phyloP scores from a whole-genome alignment of 2,329 filamentous ascomycete genomes.

The Botrytis hyacinthi region DNA sequence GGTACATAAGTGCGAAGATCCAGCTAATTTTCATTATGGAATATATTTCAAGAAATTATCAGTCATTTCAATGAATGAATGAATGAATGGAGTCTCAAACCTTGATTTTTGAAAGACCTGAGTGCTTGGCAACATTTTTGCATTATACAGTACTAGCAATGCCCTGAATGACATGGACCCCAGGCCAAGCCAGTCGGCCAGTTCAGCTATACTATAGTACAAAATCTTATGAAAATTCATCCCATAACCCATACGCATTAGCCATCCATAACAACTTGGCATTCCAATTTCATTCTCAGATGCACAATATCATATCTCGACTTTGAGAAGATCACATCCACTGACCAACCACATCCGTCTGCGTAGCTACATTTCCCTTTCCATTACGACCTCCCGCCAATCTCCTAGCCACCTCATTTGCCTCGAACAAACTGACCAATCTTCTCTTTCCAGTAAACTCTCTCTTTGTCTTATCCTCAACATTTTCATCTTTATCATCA shows the following conservation, averaged over 20 bases:
- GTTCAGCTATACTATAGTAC: neutral
- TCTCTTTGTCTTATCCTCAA: constrained; percentile 30
- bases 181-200: neutral
- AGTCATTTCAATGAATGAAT: neutral
- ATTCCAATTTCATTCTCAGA: neutral
- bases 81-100: neutral
- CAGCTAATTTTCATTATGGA: too few relatives aligned
- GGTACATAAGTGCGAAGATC: too few relatives aligned
- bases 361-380: too few relatives aligned
- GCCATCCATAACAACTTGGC: neutral
- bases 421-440: constrained; percentile 56
- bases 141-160: neutral
- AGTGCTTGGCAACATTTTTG: too few relatives aligned
- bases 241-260: neutral
- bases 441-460: constrained; percentile 45
- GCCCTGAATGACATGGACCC: neutral
- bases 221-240: neutral
- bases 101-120: too few relatives aligned
- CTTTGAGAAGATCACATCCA: neutral
- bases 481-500: constrained; percentile 18
- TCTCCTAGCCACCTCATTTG: constrained; percentile 58
- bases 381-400: constrained; percentile 23
- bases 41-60: too few relatives aligned
- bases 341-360: neutral
- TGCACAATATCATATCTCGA: too few relatives aligned